phyloP scores from a whole-genome alignment of 495 filamentous ascomycete genomes.

The Schizothecium vesticola region DNA sequence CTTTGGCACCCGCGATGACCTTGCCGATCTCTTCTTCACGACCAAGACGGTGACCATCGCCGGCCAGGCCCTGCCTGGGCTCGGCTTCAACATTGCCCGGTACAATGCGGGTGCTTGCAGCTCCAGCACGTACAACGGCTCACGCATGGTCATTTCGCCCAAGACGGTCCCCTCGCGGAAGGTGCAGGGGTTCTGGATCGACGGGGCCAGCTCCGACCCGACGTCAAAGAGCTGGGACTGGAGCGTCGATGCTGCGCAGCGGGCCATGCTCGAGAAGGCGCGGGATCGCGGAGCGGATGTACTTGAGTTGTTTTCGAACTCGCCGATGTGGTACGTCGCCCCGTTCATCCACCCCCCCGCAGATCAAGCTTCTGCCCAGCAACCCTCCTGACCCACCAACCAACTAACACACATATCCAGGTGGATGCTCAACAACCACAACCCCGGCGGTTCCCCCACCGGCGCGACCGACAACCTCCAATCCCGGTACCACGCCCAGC shows the following conservation, averaged over 20 bases:
- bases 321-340: slow-evolving; percentile 25
- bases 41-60: slow-evolving; percentile 17
- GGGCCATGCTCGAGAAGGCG: slow-evolving; percentile 32
- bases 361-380: too few species aligned
- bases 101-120: slow-evolving; percentile 37
- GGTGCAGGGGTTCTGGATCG: slow-evolving; percentile 34
- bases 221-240: slow-evolving; percentile 30
- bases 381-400: not conserved
- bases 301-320: slow-evolving; percentile 39
- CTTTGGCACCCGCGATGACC: slow-evolving; percentile 31
- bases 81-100: slow-evolving; percentile 37
- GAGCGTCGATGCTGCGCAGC: slow-evolving; percentile 28
- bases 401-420: not conserved
- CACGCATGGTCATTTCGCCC: slow-evolving; percentile 30
- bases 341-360: too few species aligned
- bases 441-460: slow-evolving; percentile 30
- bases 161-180: slow-evolving; percentile 32
- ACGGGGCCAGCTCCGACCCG: slow-evolving; percentile 26
- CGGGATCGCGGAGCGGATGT: slow-evolving; percentile 26
- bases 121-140: slow-evolving; percentile 30
- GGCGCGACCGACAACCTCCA: slow-evolving; percentile 32
- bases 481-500: slow-evolving; percentile 32
- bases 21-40: slow-evolving; percentile 35
- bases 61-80: slow-evolving; percentile 26
- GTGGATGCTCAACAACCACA: slow-evolving; percentile 39